Base-by-base conservation (phyloP, 2,329 filamentous ascomycete genomes). In the Aspergillus ochraceoroseus region DNA sequence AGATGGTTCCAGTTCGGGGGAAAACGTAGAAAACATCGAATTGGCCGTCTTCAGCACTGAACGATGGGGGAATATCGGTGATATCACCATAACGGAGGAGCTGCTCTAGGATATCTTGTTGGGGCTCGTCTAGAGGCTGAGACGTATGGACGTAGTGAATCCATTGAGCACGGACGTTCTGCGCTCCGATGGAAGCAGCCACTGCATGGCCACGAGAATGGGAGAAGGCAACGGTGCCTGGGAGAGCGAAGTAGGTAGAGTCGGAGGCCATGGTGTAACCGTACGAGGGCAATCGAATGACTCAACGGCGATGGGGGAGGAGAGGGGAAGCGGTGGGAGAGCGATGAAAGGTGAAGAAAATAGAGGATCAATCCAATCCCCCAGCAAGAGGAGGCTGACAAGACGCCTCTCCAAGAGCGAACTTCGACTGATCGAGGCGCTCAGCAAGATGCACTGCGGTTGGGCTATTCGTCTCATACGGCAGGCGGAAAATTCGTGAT, bases 1-100 rank as follows among this genome's bases (percentile, higher is more conserved):
- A 95, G 53, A 94, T 82, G 2, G 80, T 89, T 55, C 80, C 80
- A 12, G 85, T 85, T 52, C 90, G 79, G 13, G 90, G 90, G 32
- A 77, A 80, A 43, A 95, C 75, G 61, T 88, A 87, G 61, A 85
- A 76, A 47, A 82, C 71, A 33, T 74, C 67, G 29, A 72, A 70
- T 43, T 72, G 64, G 38, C 73, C 68, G 44, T 77, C 73, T 47
- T 66, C 54, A 66, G 68, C 53, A 55, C 64, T 47, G 67, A 72
- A 59, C 31, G 65, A 55, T 23, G 61, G 53, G 22, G 60, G 60
- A 18, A 70, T 64, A 44, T 70, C 70, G 46, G 70, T 68, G 49
- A 74, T 73, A 51, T 79, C 74, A 33, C 77, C 79, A 55, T 83
- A 81, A 37, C 72, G 71, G 33, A 83, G 68, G 18, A 83, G 65